Evolutionary conservation across 2,329 filamentous ascomycete genomes (phyloP), one percentile per base, ranked within the genome.

Genomic region (Herpomyces periplanetae): DNA sequence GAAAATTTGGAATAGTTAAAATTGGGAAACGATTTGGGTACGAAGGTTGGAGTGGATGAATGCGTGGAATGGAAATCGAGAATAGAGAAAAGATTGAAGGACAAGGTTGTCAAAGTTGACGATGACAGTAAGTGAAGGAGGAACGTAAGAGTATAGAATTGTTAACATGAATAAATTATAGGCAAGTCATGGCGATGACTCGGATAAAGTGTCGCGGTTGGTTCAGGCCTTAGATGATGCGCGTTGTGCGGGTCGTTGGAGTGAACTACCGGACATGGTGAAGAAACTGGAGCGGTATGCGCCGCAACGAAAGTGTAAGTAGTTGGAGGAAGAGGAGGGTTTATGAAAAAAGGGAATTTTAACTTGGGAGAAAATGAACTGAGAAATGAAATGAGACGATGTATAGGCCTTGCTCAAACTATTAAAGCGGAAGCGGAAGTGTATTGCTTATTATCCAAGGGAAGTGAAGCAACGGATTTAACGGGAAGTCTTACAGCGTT

Each of bases 281-380:
- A 58, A 75, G 36, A 96, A 96, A 41, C 52, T 91, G 32, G 64
- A 63, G 33, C 91, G 96, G 40, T 75, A 96, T 49, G 66, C 71
- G 30, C 62, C 71, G 15, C 54, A 65, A 24, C 55, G 66, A 37
- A 53, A 54, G 40, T 87, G 75, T 88, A 60, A 30, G 54, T 34
- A 25, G 17, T 21, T 21, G n/a, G n/a, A n/a, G n/a, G n/a, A n/a
- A n/a, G n/a, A n/a, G n/a, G n/a, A n/a, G n/a, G n/a, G n/a, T n/a
- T n/a, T n/a, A n/a, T n/a, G 14, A 15, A 15, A 8, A 15, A 15
- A n/a, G 14, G n/a, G 14, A n/a, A n/a, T 9, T 15, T 8, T 15
- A 16, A 11, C 7, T 11, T 21, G 14, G 15, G 15, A 5, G 21
- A 21, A 15, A 12, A 11, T n/a, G 10, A 20, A 10, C 8, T 11